Evolutionary conservation across 768 basidiomycete species (phyloP).

Genomic region (Boletus eberwhitei): DNA sequence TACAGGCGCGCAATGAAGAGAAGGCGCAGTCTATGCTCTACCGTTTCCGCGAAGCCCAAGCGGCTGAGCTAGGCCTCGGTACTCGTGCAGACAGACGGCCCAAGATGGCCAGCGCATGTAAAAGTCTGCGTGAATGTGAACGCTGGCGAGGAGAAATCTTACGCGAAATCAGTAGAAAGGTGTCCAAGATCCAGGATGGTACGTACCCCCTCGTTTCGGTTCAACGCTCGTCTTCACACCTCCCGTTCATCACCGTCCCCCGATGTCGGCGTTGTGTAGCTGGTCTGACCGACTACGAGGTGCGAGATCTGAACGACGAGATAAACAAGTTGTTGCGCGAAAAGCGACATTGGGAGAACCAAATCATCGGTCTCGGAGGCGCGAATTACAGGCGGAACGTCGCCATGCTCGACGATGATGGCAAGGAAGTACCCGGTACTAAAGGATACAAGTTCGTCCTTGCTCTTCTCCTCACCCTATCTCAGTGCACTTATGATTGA

Average conservation of each 20-base stretch:
- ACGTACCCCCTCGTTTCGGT: constrained; percentile 26
- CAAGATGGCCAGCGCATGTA: constrained; percentile 88
- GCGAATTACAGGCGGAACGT: constrained; percentile 95
- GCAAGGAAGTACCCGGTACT: constrained; percentile 93
- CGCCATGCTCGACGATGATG: constrained; percentile 91
- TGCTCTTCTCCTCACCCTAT: not conserved
- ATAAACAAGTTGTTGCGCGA: constrained; percentile 95
- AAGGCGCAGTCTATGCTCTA: constrained; percentile 95
- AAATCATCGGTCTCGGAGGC: constrained; percentile 93
- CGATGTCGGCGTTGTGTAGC: constrained; percentile 44
- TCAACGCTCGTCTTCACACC: not conserved
- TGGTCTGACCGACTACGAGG: constrained; percentile 91
- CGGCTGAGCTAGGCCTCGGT: constrained; percentile 89
- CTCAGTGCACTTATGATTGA: not conserved
- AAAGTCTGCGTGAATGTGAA: constrained; percentile 90
- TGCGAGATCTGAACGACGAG: constrained; percentile 94
- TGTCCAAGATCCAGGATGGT: constrained; percentile 98
- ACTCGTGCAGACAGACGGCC: constrained; percentile 83
- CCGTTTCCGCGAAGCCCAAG: constrained; percentile 95
- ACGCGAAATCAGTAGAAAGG: constrained; percentile 91
- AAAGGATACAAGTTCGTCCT: constrained; percentile 89
- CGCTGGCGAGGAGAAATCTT: constrained; percentile 95
- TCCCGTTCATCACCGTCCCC: not conserved
- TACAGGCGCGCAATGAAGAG: constrained; percentile 94
- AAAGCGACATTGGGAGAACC: constrained; percentile 97